A percentile compares a stretch with the other conserved stretches of the same genome.
phyloP scores from a whole-genome alignment of 2,329 filamentous ascomycete genomes.

The Trichoderma guizhouense region DNA sequence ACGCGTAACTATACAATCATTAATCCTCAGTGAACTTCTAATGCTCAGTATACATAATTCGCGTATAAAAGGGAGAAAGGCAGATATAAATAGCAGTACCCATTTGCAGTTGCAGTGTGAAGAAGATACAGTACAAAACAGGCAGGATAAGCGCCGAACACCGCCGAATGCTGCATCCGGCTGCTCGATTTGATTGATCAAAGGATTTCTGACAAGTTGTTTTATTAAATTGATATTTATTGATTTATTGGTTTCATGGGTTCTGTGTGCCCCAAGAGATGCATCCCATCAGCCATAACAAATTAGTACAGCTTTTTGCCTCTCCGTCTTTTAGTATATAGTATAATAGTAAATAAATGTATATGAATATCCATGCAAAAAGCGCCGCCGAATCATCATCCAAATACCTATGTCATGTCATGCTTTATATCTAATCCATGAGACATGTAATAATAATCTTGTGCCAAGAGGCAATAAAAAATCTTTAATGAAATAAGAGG shows the following conservation, averaged over 20 bases:
- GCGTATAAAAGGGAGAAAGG: not conserved
- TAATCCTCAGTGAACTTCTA: not conserved
- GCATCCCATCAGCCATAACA: not conserved
- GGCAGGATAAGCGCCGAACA: not conserved
- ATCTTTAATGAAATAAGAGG: not conserved
- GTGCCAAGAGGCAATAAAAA: slow-evolving; percentile 4
- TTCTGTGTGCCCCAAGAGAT: slow-evolving; percentile 4
- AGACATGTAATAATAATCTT: not conserved
- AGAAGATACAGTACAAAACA: not conserved
- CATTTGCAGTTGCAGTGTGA: not conserved
- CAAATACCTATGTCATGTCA: not conserved
- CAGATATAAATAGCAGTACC: not conserved
- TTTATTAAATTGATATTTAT: not conserved
- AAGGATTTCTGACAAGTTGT: not conserved
- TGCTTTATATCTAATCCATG: slow-evolving; percentile 8
- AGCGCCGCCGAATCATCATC: not conserved
- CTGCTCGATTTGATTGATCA: not conserved
- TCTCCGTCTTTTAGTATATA: not conserved
- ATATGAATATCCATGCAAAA: not conserved
- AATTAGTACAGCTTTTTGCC: not conserved
- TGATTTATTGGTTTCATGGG: not conserved
- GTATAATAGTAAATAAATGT: not conserved
- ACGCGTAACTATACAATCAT: not conserved
- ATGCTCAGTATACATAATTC: not conserved
- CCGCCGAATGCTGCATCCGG: not conserved